Percentiles rank a stretch among this genome's conserved stretches.
Evolutionary conservation across 345 rosid species (phyloP).

Genomic region (Ceriops decandra): DNA sequence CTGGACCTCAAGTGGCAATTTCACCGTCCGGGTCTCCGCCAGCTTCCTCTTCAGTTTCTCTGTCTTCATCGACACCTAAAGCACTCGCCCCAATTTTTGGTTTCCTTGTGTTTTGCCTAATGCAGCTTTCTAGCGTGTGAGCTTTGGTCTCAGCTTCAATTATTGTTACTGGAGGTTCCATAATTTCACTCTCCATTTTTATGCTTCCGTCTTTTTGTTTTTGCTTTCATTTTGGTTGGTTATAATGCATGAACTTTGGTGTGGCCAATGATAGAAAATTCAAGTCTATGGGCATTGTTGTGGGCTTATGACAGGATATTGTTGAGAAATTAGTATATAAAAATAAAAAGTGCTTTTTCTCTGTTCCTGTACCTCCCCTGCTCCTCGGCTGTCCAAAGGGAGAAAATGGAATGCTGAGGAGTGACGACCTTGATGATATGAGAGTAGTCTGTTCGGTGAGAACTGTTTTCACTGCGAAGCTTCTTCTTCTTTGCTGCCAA

Average conservation of each 20-base stretch:
- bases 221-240: neutral
- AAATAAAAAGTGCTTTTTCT: neutral
- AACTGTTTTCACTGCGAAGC: too few species aligned
- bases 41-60: conserved; percentile 34
- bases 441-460: too few species aligned
- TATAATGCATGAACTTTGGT: neutral
- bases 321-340: neutral
- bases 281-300: conserved; percentile 14
- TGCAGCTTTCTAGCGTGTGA: conserved; percentile 28
- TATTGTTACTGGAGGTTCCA: conserved; percentile 25
- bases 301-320: conserved; percentile 13
- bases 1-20: conserved; percentile 31
- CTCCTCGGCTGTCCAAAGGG: neutral
- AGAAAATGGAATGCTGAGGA: neutral
- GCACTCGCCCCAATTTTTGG: conserved; percentile 19
- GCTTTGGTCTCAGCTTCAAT: conserved; percentile 19
- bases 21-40: conserved; percentile 49
- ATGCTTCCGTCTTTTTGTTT: conserved; percentile 4
- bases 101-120: conserved; percentile 21
- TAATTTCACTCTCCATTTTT: conserved; percentile 1
- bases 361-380: too few species aligned
- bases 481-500: too few species aligned
- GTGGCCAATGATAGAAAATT: conserved; percentile 19
- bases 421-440: too few species aligned
- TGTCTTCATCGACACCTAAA: conserved; percentile 16